Conservation (phyloP, 2,329 filamentous ascomycete species). For the Calonectria leucothoes region DNA sequence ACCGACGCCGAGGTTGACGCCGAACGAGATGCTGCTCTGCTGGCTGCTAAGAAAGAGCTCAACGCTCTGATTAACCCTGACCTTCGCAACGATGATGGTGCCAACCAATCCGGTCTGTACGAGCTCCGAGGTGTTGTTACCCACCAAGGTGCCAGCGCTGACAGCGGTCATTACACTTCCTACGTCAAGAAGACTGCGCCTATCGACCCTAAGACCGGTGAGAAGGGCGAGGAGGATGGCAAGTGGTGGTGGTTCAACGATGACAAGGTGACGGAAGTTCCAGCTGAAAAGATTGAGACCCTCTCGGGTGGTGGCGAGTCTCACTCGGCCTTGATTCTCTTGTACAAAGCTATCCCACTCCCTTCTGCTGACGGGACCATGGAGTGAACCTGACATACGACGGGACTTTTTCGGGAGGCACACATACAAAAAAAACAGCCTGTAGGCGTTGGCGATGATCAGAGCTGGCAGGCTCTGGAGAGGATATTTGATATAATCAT, state of each 20-base stretch:
- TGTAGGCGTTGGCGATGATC: conserved; percentile 17
- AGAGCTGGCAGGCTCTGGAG: conserved; percentile 14
- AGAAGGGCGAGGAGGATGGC: conserved; percentile 83
- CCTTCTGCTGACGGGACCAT: conserved; percentile 65
- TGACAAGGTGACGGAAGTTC: conserved; percentile 94
- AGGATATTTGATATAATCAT: conserved; percentile 20
- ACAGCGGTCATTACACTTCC: conserved; percentile 97
- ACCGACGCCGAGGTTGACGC: conserved; percentile 93
- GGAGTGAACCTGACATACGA: conserved; percentile 30
- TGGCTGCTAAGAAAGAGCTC: conserved; percentile 89
- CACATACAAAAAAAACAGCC: conserved; percentile 8
- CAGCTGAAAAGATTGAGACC: conserved; percentile 89
- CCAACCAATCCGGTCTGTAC: conserved; percentile 95
- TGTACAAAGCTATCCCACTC: conserved; percentile 81
- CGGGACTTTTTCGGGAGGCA: neutral
- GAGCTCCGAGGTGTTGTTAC: conserved; percentile 95
- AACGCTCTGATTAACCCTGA: conserved; percentile 80
- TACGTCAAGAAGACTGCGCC: conserved; percentile 92
- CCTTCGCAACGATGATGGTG: conserved; percentile 80
- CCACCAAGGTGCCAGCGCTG: conserved; percentile 95
- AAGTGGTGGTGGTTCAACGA: conserved; percentile 99
- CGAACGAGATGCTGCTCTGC: conserved; percentile 80
- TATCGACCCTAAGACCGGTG: conserved; percentile 80
- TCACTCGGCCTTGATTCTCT: conserved; percentile 83
- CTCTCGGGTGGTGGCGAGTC: conserved; percentile 90